These are phyloP conservation scores for Aureobasidium sp. DNA, from an alignment of 2,329 filamentous ascomycete genomes.

Conservation along the genomic window DNA sequence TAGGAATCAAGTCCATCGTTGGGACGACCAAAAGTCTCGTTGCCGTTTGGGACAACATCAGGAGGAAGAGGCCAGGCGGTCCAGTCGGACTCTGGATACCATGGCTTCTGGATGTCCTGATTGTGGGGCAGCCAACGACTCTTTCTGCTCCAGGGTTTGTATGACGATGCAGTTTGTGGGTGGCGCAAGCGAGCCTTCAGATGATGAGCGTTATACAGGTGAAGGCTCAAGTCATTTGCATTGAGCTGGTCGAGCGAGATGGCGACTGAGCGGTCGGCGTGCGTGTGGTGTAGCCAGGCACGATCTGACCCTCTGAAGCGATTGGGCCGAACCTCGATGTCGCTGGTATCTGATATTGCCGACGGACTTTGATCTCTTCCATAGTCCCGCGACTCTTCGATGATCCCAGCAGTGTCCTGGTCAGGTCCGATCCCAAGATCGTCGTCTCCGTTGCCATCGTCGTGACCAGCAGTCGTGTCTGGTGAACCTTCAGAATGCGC, in stretches of 20 bases:
- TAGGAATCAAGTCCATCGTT: slow-evolving; percentile 40
- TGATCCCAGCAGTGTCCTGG: not conserved
- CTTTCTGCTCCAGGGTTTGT: slow-evolving; percentile 33
- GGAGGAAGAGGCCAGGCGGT: slow-evolving; percentile 75
- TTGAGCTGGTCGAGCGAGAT: slow-evolving; percentile 56
- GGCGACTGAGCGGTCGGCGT: slow-evolving; percentile 55
- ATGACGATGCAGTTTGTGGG: not conserved
- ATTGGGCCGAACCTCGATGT: slow-evolving; percentile 30
- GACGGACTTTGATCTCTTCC: not conserved
- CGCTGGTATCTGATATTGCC: slow-evolving; percentile 3
- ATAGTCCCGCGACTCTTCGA: not conserved
- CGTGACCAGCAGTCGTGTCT: not conserved
- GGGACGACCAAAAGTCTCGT: slow-evolving; percentile 39
- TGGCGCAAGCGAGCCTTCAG: slow-evolving; percentile 49
- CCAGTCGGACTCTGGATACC: slow-evolving; percentile 55
- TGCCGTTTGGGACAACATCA: slow-evolving; percentile 52
- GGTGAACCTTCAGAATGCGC: not conserved
- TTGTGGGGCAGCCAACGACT: slow-evolving; percentile 32
- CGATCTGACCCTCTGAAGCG: slow-evolving; percentile 60
- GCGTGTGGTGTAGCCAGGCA: slow-evolving; percentile 60
- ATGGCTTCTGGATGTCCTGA: slow-evolving; percentile 28
- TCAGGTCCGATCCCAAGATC: not conserved
- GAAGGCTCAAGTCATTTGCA: slow-evolving; percentile 61
- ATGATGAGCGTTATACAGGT: slow-evolving; percentile 71
- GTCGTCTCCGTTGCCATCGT: not conserved